A percentile compares a stretch with the other conserved stretches of the same genome.
phyloP scores from a whole-genome alignment of 371 early-diverging fungal species.

The Mucor sp. region DNA sequence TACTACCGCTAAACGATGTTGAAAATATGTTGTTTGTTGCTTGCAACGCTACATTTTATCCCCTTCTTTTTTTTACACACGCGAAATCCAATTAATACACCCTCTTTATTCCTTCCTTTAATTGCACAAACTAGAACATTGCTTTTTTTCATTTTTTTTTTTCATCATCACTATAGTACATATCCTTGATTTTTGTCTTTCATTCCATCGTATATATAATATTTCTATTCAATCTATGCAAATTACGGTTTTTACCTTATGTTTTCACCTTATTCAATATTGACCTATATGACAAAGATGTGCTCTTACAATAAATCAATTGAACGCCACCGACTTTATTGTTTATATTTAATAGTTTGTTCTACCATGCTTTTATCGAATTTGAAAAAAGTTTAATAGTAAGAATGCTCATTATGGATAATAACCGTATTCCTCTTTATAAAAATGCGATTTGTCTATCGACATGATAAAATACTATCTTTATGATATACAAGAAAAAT shows the following conservation, averaged over 20 bases:
- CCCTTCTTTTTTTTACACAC: neutral
- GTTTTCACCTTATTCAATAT: neutral
- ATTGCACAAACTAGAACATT: neutral
- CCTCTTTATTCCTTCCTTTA: neutral
- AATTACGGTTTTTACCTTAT: neutral
- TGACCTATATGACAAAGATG: neutral
- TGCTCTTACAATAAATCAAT: neutral
- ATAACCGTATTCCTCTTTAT: neutral
- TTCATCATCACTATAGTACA: neutral
- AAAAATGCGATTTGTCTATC: neutral
- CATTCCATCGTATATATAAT: neutral
- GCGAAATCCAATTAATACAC: neutral
- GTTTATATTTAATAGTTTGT: neutral
- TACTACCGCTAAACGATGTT: neutral
- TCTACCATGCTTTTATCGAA: neutral
- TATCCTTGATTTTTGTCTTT: neutral
- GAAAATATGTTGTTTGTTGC: neutral
- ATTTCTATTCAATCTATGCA: neutral
- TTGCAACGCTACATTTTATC: neutral
- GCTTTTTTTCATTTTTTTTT: neutral
- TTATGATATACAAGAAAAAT: neutral
- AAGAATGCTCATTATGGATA: neutral
- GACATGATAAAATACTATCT: neutral
- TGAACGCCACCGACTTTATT: neutral
- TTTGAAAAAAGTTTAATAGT: neutral